Evolutionary conservation across 345 rosid species (phyloP), one percentile per base, ranked within the genome.

Genomic region (Turnera subulata): DNA sequence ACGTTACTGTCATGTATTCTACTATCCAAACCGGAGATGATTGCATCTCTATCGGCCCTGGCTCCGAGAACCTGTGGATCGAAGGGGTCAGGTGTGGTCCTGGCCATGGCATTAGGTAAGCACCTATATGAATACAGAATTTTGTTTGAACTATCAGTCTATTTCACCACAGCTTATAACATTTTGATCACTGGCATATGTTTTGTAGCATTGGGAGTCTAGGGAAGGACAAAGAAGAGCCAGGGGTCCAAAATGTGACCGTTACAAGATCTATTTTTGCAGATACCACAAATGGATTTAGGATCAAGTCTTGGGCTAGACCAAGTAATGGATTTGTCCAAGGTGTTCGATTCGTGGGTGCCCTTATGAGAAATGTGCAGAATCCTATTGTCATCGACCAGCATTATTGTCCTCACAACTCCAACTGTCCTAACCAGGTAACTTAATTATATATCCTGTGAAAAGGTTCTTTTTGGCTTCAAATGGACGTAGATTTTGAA

Each of bases 241-340:
- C 18, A 23, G 39, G 56, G 0, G 64, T 50, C 12, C 17, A 39
- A 25, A 60, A 60, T 22, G 56, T 50, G 37, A 50, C 40, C 1
- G 56, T 60, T 0, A 60, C 6, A 14, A 49, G 25, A 2, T 48
- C 38, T 4, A 17, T 49, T 20, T 59, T 37, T 11, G 3, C 11
- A 0, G 37, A 20, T 6, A 48, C 38, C 2, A 3, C 3, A 46
- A 59, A 48, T 35, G 63, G 55, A 19, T 49, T 49, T 2, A 49
- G 64, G 23, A 60, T 59, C 1, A 59, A 59, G 23, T 59, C 63
- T 15, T 60, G 64, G 64, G 48, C 55, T 1, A 39, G 46, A 48
- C 63, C 26, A 0, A 59, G 55, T n/a, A 47, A n/a, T 16, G 63
- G 63, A 0, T 59, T 37, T 48, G 55, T 59, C 10, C 33, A 37